Percentiles rank a stretch among this genome's conserved stretches.
phyloP scores from a whole-genome alignment of 768 basidiomycete genomes.

The Russula griseocarnosa region DNA sequence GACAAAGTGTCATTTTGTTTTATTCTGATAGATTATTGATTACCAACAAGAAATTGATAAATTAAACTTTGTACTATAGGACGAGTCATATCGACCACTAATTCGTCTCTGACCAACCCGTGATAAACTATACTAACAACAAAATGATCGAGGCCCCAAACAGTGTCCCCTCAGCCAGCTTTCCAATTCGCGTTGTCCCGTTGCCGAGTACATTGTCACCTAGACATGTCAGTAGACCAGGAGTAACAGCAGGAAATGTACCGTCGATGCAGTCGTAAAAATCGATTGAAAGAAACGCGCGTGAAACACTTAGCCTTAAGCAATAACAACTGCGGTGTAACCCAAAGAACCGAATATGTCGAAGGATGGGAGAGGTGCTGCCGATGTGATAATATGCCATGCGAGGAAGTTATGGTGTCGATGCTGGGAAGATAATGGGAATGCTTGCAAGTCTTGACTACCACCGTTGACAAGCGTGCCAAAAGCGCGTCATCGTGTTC shows the following conservation, averaged over 20 bases:
- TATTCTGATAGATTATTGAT: neutral
- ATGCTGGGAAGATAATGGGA: neutral
- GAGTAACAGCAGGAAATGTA: conserved; percentile 13
- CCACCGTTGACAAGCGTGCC: neutral
- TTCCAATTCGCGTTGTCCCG: neutral
- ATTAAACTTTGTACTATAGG: neutral
- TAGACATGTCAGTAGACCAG: conserved; percentile 19
- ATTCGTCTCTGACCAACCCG: neutral
- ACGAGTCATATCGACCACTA: neutral
- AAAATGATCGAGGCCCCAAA: neutral
- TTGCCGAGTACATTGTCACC: conserved; percentile 4
- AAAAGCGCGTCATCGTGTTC: conserved; percentile 12
- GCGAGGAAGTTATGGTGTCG: neutral
- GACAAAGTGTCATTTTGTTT: neutral
- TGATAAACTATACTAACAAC: conserved; percentile 1
- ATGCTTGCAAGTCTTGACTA: neutral
- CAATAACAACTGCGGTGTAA: conserved; percentile 4
- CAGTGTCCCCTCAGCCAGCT: neutral
- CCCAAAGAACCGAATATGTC: neutral
- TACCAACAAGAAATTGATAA: conserved; percentile 9
- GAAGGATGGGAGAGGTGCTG: neutral
- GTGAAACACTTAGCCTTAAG: conserved; percentile 26
- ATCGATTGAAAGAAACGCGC: conserved; percentile 2
- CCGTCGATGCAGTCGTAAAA: conserved; percentile 10
- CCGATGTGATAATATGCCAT: neutral